Evolutionary conservation across 352 stramenopile species (phyloP), one percentile per base, ranked within the genome.

Genomic region (Phytophthora quininea): DNA sequence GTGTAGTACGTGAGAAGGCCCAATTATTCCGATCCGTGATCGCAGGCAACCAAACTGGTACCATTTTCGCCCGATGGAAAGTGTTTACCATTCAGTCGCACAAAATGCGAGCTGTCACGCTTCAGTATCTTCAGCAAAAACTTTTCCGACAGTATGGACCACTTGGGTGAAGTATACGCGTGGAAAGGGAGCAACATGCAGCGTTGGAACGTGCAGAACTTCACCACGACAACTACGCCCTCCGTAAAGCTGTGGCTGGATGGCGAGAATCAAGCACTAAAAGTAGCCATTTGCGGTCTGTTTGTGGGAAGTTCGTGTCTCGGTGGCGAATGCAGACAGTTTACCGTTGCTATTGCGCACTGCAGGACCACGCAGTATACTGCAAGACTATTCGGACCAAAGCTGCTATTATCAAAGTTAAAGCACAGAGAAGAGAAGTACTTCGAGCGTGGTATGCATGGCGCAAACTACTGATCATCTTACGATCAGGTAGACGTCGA

Each of bases 271-370:
- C 42, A 2, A 64, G 24, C 27, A 38, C 58, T 14, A 48, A 67
- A 46, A 54, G 48, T 8, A 55, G 54, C 8, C 52, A 69, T 32
- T 66, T 79, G 7, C 59, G 63, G 19, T 31, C 42, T 3, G 35
- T 77, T 32, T 74, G 70, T 24, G 67, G 64, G 0, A 67, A 67
- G 3, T 1, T 84, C 5, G 10, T 88, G 2, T 49, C 61, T 2
- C 66, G 67, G 4, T 88, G 80, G 80, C 65, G 71, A 50, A 45
- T 84, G 60, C 72, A 80, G 14, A 81, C 63, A 14, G 60, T 30
- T 1, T 79, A 75, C 49, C 74, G 61, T 7, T 86, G 80, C 51
- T 84, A 88, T 52, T 58, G 52, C 19, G 40, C 64, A 2, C 40
- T 71, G 43, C 37, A 40, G 1, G 54, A 62, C 15, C 48, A 63